Percentiles rank a stretch among this genome's conserved stretches.
Conservation (phyloP, 495 filamentous ascomycete genomes). For the Chaetomium fimeti region DNA sequence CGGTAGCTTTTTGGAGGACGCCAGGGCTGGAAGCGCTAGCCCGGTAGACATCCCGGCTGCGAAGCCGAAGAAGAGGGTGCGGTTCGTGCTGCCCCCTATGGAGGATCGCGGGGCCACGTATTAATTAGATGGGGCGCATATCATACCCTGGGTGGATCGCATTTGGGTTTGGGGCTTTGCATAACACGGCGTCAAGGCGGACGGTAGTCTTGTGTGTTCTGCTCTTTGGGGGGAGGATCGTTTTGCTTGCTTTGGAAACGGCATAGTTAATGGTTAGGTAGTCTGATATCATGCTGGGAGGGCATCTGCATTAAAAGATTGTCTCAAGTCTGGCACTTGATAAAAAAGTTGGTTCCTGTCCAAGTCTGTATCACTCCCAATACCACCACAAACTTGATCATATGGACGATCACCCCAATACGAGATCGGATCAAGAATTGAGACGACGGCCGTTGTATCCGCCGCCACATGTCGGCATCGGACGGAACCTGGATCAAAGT, state of each 20-base stretch:
- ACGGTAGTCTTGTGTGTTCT: not conserved
- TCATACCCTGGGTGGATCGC: slow-evolving; percentile 8
- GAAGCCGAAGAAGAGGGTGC: slow-evolving; percentile 51
- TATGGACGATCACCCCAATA: not conserved
- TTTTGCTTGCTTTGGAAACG: not conserved
- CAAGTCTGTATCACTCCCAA: not conserved
- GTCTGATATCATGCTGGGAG: not conserved
- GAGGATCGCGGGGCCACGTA: slow-evolving; percentile 26
- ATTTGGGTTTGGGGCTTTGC: not conserved
- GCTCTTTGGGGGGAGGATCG: not conserved
- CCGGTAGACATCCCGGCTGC: slow-evolving; percentile 45
- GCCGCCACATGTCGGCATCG: no score
- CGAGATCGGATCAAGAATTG: not conserved
- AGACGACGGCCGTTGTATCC: not conserved
- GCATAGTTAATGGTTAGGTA: not conserved
- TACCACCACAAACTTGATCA: not conserved
- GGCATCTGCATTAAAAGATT: not conserved
- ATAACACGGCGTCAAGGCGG: slow-evolving; percentile 1
- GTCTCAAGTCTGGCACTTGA: not conserved
- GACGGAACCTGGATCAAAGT: no score
- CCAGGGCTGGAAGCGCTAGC: slow-evolving; percentile 13
- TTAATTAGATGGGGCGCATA: slow-evolving; percentile 13
- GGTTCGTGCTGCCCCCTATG: slow-evolving; percentile 48
- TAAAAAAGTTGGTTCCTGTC: no score
- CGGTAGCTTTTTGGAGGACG: slow-evolving; percentile 22